A percentile compares a stretch with the other conserved stretches of the same genome.
These are phyloP conservation scores for Smithsoniella earleae DNA, from an alignment of 163 green algal genomes.

Conservation along the genomic window DNA sequence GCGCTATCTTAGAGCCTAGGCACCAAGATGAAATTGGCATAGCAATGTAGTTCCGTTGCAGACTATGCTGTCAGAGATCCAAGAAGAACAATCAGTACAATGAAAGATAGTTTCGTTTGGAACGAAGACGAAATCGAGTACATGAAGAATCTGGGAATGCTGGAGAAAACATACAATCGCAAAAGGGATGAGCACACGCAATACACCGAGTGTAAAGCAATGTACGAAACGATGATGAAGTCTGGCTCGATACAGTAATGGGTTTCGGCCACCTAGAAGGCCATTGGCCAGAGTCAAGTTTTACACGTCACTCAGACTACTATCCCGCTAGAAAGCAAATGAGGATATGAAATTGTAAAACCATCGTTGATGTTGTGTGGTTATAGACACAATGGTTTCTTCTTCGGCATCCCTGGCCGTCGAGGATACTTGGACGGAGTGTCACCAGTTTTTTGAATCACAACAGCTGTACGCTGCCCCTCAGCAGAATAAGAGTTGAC, in stretches of 20 bases:
- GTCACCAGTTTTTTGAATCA: conserved; percentile 50
- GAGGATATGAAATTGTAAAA: no score
- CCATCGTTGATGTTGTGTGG: no score
- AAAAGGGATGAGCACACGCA: conserved; percentile 18
- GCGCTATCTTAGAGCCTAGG: background rate
- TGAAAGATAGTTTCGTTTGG: conserved; percentile 17
- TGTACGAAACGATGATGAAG: conserved; percentile 30
- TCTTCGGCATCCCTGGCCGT: conserved; percentile 50
- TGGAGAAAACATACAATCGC: conserved; percentile 30
- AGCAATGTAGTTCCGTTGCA: background rate
- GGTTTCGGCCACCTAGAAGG: no score
- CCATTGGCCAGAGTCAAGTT: no score
- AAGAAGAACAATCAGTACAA: conserved; percentile 12
- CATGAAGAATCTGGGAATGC: conserved; percentile 24
- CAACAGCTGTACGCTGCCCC: conserved; percentile 54
- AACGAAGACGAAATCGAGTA: conserved; percentile 30
- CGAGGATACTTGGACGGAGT: conserved; percentile 60
- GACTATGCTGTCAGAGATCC: conserved; percentile 22
- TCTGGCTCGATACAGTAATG: no score
- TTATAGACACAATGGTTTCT: no score
- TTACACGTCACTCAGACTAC: no score
- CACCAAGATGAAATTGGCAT: no score
- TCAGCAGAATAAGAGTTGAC: conserved; percentile 47
- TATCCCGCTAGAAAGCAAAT: no score
- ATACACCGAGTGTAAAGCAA: conserved; percentile 7